Evolutionary conservation across 2,329 filamentous ascomycete species (phyloP), one percentile per base, ranked within the genome.

Genomic region (Talaromyces sp.): DNA sequence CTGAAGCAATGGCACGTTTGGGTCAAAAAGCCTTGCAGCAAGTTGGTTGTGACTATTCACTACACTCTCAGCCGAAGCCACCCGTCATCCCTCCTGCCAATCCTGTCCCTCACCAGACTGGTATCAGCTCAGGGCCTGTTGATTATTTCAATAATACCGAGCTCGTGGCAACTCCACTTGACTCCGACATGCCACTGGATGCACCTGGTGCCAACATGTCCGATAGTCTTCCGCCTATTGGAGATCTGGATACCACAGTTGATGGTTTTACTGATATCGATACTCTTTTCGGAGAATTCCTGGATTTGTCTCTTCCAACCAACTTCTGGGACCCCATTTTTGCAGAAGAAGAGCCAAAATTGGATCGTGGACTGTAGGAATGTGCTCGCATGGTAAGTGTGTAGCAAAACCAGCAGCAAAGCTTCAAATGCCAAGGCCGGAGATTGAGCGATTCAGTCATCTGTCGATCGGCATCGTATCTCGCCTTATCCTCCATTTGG

Each of bases 201-300:
- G 27, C 11, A n/a, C 27, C 52, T 22, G n/a, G 17, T 10, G 20
- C 39, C 24, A 53, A 70, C 8, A 27, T 48, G n/a, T 24, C 51
- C 3, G 24, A 27, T 27, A 79, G 27, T 72, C 75, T 32, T 75
- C 79, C 56, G 71, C 72, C 39, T 67, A 77, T 13, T 76, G 76
- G 13, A 75, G 73, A 54, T 20, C 17, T 56, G 7, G 57, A 61
- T 44, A 43, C 47, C 69, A 72, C 35, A 68, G 69, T 32, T 44
- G 43, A 60, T 17, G 63, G 60, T 2, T 68, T 71, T 56, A 56
- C 65, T n/a, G 66, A 71, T 43, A 71, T 71, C n/a, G 69, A 72
- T 45, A 64, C 58, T 13, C 44, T 71, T 7, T 71, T 72, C 52
- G 69, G 67, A 11, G 69, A 71, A 29, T 71, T 71, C 48, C 50